These are phyloP conservation scores for Geotrichum cucujoidarum DNA, from an alignment of 1,139 yeast species.

Conservation along the genomic window DNA sequence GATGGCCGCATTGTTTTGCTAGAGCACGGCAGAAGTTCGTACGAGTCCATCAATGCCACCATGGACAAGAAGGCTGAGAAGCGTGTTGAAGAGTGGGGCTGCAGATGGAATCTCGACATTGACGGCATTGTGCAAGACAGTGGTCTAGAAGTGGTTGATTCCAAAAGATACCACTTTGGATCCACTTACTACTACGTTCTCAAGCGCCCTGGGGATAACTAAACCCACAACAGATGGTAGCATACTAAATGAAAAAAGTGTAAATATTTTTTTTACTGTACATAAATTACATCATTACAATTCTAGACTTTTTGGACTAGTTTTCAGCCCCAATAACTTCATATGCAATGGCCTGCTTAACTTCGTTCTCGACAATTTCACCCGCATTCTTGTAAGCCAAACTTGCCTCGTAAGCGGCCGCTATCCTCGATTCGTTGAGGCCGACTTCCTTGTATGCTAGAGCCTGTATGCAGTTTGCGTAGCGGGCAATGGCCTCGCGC, in stretches of 20 bases:
- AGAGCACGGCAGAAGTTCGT: constrained; percentile 88
- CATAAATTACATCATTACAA: constrained; percentile 31
- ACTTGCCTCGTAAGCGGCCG: constrained; percentile 85
- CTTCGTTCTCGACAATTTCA: constrained; percentile 65
- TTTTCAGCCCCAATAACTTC: constrained; percentile 64
- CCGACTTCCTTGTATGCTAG: constrained; percentile 79
- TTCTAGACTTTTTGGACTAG: constrained; percentile 43
- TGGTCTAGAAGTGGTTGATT: constrained; percentile 76
- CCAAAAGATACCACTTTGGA: constrained; percentile 82
- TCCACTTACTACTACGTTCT: constrained; percentile 52
- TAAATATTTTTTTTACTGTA: constrained; percentile 10
- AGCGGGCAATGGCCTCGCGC: constrained; percentile 74
- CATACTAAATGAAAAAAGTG: constrained; percentile 1
- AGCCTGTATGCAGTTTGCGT: constrained; percentile 77
- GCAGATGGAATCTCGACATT: constrained; percentile 94
- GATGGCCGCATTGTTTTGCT: constrained; percentile 84
- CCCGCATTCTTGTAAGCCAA: constrained; percentile 72
- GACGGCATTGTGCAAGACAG: constrained; percentile 79
- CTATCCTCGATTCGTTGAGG: constrained; percentile 73
- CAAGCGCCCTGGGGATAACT: constrained; percentile 20
- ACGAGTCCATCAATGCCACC: constrained; percentile 70
- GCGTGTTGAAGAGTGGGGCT: constrained; percentile 90
- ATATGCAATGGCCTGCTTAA: constrained; percentile 66
- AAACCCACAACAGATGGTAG: constrained; percentile 8
- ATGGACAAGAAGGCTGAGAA: constrained; percentile 79